Evolutionary conservation across 2,329 filamentous ascomycete species (phyloP), one percentile per base, ranked within the genome.

Genomic region (Catunica adiposa): DNA sequence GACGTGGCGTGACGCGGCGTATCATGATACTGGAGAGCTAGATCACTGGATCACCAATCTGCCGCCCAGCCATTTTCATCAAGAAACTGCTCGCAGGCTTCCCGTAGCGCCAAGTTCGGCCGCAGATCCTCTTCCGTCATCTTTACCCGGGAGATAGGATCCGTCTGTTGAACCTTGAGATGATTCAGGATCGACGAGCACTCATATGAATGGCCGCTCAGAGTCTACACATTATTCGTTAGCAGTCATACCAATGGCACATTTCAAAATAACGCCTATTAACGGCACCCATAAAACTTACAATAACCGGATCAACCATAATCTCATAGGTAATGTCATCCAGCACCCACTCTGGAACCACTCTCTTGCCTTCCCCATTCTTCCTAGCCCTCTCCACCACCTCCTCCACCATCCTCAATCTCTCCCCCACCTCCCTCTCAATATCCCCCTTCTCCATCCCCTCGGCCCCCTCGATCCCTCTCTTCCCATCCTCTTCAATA

Each of bases 181-280:
- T 96, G 89, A 67, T 94, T 88, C 64, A 89, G 74, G 59, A 98
- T 84, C 15, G 86, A 86, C 0, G 86, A 76, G 44, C 90, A 79
- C 66, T 97, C 92, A 66, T 95, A 98, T 1, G 85, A 92, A 61
- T 89, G 86, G 11, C 92, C 92, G 1, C 84, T 89, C 63, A 85
- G 89, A 1, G 86, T 90, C 82, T 73, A 23, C 2, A 25, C n/a
- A n/a, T n/a, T n/a, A n/a, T n/a, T n/a, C n/a, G n/a, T n/a, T n/a
- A n/a, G n/a, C n/a, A n/a, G n/a, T n/a, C n/a, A n/a, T n/a, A n/a
- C n/a, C n/a, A n/a, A n/a, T n/a, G n/a, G n/a, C n/a, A n/a, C n/a
- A n/a, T n/a, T n/a, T n/a, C n/a, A n/a, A n/a, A n/a, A n/a, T n/a
- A n/a, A n/a, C n/a, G n/a, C n/a, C n/a, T n/a, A n/a, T n/a, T n/a